phyloP scores from a whole-genome alignment of 1,139 yeast species.

The Pichia sp. region DNA sequence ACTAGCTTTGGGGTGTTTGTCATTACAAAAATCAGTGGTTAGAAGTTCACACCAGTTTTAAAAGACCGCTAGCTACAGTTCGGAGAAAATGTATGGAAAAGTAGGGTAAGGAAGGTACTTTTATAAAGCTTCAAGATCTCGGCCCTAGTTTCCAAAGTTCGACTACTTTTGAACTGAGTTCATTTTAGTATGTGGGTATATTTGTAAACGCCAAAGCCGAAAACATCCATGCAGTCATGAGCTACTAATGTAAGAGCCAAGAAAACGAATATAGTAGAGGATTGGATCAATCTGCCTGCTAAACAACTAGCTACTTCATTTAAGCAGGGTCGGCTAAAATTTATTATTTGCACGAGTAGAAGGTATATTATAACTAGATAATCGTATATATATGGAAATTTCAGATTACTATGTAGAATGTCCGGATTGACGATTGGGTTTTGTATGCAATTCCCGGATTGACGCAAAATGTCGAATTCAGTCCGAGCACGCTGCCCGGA shows the following conservation, averaged over 20 bases:
- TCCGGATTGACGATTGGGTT: background rate
- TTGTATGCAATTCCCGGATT: background rate
- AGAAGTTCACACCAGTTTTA: background rate
- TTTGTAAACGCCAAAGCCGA: background rate
- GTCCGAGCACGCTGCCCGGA: background rate
- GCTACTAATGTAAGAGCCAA: background rate
- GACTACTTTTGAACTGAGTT: background rate
- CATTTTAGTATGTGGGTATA: background rate
- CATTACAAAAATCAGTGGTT: background rate
- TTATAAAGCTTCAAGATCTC: background rate
- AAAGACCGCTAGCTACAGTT: slow-evolving; percentile 1
- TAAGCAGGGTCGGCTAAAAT: background rate
- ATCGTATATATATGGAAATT: background rate
- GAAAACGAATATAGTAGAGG: background rate
- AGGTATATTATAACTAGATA: background rate
- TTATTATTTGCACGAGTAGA: background rate
- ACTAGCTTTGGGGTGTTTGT: background rate
- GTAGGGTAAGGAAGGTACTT: slow-evolving; percentile 1
- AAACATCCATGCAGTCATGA: background rate
- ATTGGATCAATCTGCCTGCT: background rate
- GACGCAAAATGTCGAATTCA: no score
- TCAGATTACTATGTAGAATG: background rate
- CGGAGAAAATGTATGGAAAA: background rate
- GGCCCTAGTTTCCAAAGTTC: background rate
- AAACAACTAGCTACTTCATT: background rate